Conservation (phyloP, 2,329 filamentous ascomycete genomes). For the Salinomyces thailandicus region DNA sequence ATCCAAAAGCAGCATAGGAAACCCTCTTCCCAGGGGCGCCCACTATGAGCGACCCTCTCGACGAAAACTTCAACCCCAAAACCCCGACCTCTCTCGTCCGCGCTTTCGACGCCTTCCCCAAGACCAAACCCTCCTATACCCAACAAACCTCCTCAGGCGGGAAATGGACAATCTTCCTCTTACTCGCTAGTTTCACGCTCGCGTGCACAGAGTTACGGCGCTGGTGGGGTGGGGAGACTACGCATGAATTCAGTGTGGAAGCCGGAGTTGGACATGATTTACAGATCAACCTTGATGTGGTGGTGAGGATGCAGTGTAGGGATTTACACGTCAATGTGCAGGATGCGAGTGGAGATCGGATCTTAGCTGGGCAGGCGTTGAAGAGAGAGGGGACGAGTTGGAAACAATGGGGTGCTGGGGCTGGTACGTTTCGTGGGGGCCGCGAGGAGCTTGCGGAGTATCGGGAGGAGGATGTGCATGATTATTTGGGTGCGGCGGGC, state of each 20-base stretch:
- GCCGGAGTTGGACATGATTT: conserved; percentile 78
- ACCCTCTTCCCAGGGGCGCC: too few relatives aligned
- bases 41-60: too few relatives aligned
- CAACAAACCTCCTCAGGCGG: conserved; percentile 75
- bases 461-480: conserved; percentile 75
- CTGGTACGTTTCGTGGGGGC: conserved; percentile 51
- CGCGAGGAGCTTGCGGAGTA: conserved; percentile 31
- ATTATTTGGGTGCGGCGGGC: conserved; percentile 68
- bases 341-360: conserved; percentile 85
- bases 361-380: conserved; percentile 67
- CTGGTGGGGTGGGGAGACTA: conserved; percentile 78
- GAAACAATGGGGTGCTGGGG: conserved; percentile 61
- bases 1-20: too few relatives aligned
- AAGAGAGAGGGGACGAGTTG: conserved; percentile 69
- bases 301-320: conserved; percentile 75
- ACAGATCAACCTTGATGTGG: conserved; percentile 93
- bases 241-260: conserved; percentile 86
- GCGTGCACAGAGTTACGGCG: conserved; percentile 65
- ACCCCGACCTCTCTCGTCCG: conserved; percentile 50
- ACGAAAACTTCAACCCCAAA: conserved; percentile 75
- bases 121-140: conserved; percentile 90
- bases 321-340: conserved; percentile 95
- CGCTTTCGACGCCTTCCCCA: conserved; percentile 96
- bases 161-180: conserved; percentile 82
- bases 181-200: conserved; percentile 63